phyloP scores from a whole-genome alignment of 495 filamentous ascomycete genomes.

The Pseudevernia furfuracea region DNA sequence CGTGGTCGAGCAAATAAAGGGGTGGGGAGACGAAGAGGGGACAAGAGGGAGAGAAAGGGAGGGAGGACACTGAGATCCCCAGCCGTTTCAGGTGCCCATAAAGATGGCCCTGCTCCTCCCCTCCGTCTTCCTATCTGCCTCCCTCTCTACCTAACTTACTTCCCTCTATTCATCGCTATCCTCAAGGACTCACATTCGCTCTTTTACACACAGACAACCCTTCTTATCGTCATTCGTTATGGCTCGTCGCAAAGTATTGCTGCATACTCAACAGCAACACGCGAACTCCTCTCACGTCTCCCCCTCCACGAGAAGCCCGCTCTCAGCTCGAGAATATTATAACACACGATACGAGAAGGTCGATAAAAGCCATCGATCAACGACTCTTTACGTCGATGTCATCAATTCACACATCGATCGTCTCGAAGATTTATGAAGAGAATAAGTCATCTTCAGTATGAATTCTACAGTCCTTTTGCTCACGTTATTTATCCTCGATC shows the following conservation, averaged over 20 bases:
- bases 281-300: not conserved
- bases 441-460: not conserved
- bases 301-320: not conserved
- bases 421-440: conserved; percentile 11
- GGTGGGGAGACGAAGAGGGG: not conserved
- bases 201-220: not conserved
- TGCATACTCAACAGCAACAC: not conserved
- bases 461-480: too few species aligned
- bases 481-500: too few species aligned
- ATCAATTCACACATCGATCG: conserved; percentile 10
- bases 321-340: conserved; percentile 4
- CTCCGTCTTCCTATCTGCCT: not conserved
- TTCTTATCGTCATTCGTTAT: not conserved
- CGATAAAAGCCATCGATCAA: conserved; percentile 12
- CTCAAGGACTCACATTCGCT: not conserved
- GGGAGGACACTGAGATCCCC: not conserved
- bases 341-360: too few species aligned
- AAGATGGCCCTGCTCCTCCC: not conserved
- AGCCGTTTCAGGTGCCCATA: not conserved
- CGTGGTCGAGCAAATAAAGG: not conserved
- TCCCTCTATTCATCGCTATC: not conserved
- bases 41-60: not conserved
- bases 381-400: conserved; percentile 5
- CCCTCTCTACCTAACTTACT: too few species aligned
- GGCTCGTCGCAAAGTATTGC: not conserved